These are phyloP conservation scores for Lipomyces anomalus DNA, from an alignment of 805 yeast genomes.

Conservation along the genomic window DNA sequence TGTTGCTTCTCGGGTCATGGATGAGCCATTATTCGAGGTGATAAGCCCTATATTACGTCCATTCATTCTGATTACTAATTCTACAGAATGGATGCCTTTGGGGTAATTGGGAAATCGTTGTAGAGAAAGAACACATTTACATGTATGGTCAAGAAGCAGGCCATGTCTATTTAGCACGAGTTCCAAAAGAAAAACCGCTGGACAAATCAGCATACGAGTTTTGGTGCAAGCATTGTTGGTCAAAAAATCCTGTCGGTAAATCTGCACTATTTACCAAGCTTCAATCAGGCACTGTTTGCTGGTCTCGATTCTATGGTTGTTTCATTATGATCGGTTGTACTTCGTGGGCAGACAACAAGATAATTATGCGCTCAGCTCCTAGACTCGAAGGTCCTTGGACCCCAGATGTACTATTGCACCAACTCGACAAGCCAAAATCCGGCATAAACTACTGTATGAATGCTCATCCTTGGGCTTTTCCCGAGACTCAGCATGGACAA, in stretches of 20 bases:
- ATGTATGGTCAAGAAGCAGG: slow-evolving; percentile 18
- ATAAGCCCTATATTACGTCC: too few relatives aligned
- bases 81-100: slow-evolving; percentile 7
- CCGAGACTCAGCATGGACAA: slow-evolving; percentile 18
- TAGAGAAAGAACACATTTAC: slow-evolving; percentile 14
- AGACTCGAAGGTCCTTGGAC: slow-evolving; percentile 25
- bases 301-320: slow-evolving; percentile 16
- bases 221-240: slow-evolving; percentile 17
- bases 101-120: slow-evolving; percentile 16
- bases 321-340: slow-evolving; percentile 21
- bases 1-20: slow-evolving; percentile 15
- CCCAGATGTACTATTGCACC: slow-evolving; percentile 9
- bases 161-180: slow-evolving; percentile 15
- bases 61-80: neutral
- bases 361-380: slow-evolving; percentile 21
- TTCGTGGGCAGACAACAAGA: slow-evolving; percentile 21
- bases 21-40: slow-evolving; percentile 11
- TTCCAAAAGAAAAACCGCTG: slow-evolving; percentile 11
- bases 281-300: slow-evolving; percentile 22
- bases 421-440: slow-evolving; percentile 12
- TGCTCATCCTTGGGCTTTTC: slow-evolving; percentile 25
- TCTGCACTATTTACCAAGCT: slow-evolving; percentile 19
- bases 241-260: slow-evolving; percentile 8
- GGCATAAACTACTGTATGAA: slow-evolving; percentile 23
- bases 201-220: slow-evolving; percentile 15